These are phyloP conservation scores for Fusarium camptoceras DNA, from an alignment of 2,329 filamentous ascomycete species.

Conservation along the genomic window DNA sequence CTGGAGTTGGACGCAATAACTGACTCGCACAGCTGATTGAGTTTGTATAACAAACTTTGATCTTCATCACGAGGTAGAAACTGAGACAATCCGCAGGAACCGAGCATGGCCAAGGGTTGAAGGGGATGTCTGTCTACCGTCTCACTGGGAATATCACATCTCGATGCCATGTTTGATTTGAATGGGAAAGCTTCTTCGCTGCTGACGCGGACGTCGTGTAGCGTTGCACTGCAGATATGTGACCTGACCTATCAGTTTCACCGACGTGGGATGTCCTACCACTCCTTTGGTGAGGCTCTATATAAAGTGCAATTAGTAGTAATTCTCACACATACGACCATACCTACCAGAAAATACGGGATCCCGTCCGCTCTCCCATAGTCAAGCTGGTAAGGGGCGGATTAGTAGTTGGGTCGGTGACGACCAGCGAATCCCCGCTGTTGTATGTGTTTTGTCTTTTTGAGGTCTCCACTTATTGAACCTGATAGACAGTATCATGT, in stretches of 20 bases:
- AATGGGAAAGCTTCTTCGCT: slow-evolving; percentile 2
- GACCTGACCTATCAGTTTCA: slow-evolving; percentile 14
- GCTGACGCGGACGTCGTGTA: slow-evolving; percentile 23
- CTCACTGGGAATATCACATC: not conserved
- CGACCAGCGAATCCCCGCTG: not conserved
- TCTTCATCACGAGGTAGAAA: not conserved
- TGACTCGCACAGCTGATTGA: not conserved
- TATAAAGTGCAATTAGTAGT: not conserved
- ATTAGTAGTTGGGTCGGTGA: no score
- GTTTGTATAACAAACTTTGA: not conserved
- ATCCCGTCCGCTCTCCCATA: slow-evolving; percentile 29
- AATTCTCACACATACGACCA: slow-evolving; percentile 12
- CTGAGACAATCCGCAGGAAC: slow-evolving; percentile 23
- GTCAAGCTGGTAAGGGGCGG: no score
- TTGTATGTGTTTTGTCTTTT: not conserved
- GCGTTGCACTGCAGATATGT: slow-evolving; percentile 18
- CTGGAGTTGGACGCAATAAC: not conserved
- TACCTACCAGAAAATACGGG: slow-evolving; percentile 24
- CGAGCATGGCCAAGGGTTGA: not conserved
- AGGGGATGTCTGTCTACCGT: not conserved
- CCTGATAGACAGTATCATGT: not conserved
- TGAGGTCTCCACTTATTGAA: not conserved
- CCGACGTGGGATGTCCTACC: not conserved
- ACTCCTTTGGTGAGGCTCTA: not conserved
- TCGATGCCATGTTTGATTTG: not conserved